Evolutionary conservation across 768 basidiomycete species (phyloP), one percentile per base, ranked within the genome.

Genomic region (Mycena filopes): DNA sequence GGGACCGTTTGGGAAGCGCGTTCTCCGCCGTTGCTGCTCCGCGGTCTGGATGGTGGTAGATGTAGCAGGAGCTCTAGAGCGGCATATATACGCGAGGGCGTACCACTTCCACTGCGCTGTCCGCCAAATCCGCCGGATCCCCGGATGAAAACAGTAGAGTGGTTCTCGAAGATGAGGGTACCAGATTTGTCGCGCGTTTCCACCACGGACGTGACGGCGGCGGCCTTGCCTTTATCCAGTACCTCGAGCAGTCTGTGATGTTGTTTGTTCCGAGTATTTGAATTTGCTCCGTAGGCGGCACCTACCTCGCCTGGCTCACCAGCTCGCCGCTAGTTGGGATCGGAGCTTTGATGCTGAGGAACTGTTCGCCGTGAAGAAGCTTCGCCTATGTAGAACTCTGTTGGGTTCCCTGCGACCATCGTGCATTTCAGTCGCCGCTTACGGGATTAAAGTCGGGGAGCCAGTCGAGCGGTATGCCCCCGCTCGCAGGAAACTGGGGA

Each of bases 301-400:
- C 81, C 45, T 74, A 89, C 89, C 91, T 85, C 7, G 89, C 85
- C 68, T 92, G 83, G 73, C 84, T 96, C 31, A 94, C 83, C 23
- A 99, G 81, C 23, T 90, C 87, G 0, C 89, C 97, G 63, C 84
- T 89, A 0, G 94, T 94, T 0, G 97, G 96, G 64, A 99, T 93
- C 0, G 92, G 89, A 2, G 81, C 89, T 71, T 92, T 91, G 76
- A 99, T 94, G 65, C 88, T 85, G 70, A 99, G 80, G 77, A 94
- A 99, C 73, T 99, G 98, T 75, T 99, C 98, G 47, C 98, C 98
- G 75, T 99, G 98, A 20, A 99, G 86, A n/a, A 99, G 83, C 79
- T 95, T 98, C 49, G 96, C 94, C 94, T 95, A n/a, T n/a, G 65
- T 2, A 51, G 36, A 10, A 36, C 11, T 15, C 36, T 3, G 15